Base-by-base conservation (phyloP, 1,139 yeast species). In the Kodamaea sp. region DNA sequence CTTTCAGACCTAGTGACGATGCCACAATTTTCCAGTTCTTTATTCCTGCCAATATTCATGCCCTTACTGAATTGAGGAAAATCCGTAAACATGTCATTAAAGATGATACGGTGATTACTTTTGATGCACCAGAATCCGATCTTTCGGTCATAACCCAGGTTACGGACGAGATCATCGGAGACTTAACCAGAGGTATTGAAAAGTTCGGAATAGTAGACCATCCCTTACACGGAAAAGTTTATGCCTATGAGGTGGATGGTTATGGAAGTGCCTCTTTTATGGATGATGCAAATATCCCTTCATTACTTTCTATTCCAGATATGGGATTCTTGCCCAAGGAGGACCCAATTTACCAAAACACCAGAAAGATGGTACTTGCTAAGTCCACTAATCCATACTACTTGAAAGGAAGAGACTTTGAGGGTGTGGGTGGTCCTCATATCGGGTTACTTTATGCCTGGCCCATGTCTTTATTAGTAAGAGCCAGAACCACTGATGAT, bases 251-350 rank as follows among this genome's bases (percentile, higher is more conserved):
- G 55, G 83, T 88, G 7, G 96, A 88, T 56, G 96, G 96, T 0
- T 89, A 75, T 54, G 96, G 95, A 1, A 73, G 95, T 20, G 48
- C 73, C 0, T 63, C 78, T 10, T 68, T 81, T 41, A 87, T 89
- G 95, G 96, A 88, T 57, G 96, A 88, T 59, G 96, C 96, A 15
- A 88, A 88, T 48, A 70, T 89, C 21, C 96, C 96, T 1, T 86
- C 95, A 0, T 67, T 88, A 26, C 64, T 88, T 26, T 76, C 96
- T 0, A 67, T 89, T 20, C 96, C 96, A 0, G 92, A 85, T 46
- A 61, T 87, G 59, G 96, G 95, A 0, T 85, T 76, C 52, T 49
- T 78, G 7, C 58, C 66, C 8, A 51, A 48, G 5, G 58, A 69
- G 27, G 83, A 87, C 53, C 68, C 67, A 27, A 57, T 85, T 1